These are phyloP conservation scores for Scheffersomyces titani DNA, from an alignment of 1,139 yeast genomes.

Conservation along the genomic window DNA sequence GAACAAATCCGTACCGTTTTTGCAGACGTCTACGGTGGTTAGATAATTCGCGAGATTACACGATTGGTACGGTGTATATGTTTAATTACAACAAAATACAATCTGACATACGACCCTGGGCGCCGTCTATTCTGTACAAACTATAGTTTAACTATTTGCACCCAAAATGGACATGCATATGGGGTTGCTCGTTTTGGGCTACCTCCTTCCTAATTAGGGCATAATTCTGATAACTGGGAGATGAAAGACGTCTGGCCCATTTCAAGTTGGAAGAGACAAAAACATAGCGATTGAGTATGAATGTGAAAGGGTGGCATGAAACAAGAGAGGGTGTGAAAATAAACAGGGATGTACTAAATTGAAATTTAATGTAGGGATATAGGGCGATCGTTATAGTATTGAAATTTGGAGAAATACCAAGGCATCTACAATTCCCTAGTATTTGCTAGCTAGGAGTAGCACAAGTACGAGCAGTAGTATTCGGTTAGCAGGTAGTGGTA, in stretches of 20 bases:
- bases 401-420: too few relatives aligned
- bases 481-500: not conserved
- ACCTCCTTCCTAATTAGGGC: not conserved
- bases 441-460: not conserved
- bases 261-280: not conserved
- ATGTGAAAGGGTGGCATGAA: not conserved
- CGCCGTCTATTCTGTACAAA: slow-evolving; percentile 13
- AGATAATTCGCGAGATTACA: not conserved
- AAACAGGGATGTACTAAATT: not conserved
- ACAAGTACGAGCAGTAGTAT: not conserved
- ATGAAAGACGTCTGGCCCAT: not conserved
- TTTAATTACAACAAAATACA: not conserved
- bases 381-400: not conserved
- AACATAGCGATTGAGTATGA: not conserved
- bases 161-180: not conserved
- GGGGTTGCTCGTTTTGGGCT: not conserved
- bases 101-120: not conserved
- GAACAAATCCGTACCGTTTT: not conserved
- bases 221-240: not conserved
- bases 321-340: not conserved
- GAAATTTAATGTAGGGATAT: not conserved
- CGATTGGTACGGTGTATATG: not conserved
- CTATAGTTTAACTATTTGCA: not conserved
- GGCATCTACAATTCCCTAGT: too few relatives aligned
- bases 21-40: not conserved